Evolutionary conservation across 345 rosid species (phyloP).

Genomic region (Alliaria petiolata): DNA sequence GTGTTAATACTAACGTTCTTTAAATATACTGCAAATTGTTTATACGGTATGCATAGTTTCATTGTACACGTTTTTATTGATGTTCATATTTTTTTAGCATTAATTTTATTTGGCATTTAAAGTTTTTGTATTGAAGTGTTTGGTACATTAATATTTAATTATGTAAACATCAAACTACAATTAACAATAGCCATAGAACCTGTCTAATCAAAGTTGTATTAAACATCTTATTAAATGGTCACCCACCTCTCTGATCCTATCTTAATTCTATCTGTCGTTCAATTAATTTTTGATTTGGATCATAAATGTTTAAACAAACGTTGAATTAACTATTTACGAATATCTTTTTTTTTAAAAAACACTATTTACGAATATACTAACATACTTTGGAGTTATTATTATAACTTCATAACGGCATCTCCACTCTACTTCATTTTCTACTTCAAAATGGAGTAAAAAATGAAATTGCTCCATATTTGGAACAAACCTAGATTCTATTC

Average conservation of each 20-base stretch:
- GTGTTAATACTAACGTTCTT: no score
- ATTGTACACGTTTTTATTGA: background rate
- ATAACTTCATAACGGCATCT: no score
- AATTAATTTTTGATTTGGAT: background rate
- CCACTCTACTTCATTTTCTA: no score
- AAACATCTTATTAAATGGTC: conserved; percentile 17
- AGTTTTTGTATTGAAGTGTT: background rate
- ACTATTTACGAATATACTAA: no score
- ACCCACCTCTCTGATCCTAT: conserved; percentile 17
- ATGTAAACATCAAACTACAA: background rate
- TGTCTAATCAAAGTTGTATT: conserved; percentile 20
- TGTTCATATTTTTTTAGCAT: background rate
- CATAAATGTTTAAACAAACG: background rate
- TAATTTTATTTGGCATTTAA: background rate
- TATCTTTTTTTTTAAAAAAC: no score
- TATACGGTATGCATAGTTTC: background rate
- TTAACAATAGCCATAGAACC: conserved; percentile 10
- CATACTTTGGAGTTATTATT: no score
- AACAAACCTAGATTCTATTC: no score
- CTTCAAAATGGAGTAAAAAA: no score
- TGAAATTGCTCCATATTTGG: no score
- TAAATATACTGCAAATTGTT: background rate
- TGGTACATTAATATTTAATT: background rate
- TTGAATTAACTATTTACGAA: background rate
- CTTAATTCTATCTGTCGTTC: background rate